Evolutionary conservation across 495 filamentous ascomycete species (phyloP), one percentile per base, ranked within the genome.

Genomic region (Elaphomyces granulatus): DNA sequence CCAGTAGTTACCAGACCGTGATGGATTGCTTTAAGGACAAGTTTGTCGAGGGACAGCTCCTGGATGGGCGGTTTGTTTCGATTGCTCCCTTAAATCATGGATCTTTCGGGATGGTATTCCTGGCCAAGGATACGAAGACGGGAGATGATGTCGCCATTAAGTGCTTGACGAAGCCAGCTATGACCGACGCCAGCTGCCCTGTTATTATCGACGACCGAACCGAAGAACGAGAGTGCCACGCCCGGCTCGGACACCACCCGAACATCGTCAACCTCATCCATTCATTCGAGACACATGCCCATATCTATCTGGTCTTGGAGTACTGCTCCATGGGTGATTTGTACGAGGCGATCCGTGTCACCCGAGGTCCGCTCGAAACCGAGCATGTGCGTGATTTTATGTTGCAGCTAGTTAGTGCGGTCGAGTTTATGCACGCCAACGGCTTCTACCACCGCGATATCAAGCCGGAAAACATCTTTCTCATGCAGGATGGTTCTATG

Each of bases 381-480:
- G 84, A 94, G 50, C 87, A 96, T 59, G 90, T 98, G 39, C 81
- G 88, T 36, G 82, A 83, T 28, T 92, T 95, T 70, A 96, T 98
- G 92, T 66, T 94, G 34, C 78, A 98, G 60, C 75, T 98, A 15
- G 69, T 98, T 37, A 78, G 81, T 53, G 86, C 92, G 32, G 80
- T 98, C 38, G 78, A 85, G 36, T 84, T 82, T 60, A 84, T 94
- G 69, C 90, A 98, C 54, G 64, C 71, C 45, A 86, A 87, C 53
- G 86, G 84, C 44, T 70, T 96, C 49, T 95, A 87, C 60, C 90
- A 98, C 57, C 86, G 90, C 42, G 90, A 98, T 60, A 95, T 98
- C 74, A 98, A 98, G 67, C 90, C 90, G 6, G 90, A 98, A 71
- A 98, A 98, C 64, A 93, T 98, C 60, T 96, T 98, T 62, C 69